Evolutionary conservation across 352 stramenopile genomes (phyloP).

Genomic region (Elongisporangium prolatum): DNA sequence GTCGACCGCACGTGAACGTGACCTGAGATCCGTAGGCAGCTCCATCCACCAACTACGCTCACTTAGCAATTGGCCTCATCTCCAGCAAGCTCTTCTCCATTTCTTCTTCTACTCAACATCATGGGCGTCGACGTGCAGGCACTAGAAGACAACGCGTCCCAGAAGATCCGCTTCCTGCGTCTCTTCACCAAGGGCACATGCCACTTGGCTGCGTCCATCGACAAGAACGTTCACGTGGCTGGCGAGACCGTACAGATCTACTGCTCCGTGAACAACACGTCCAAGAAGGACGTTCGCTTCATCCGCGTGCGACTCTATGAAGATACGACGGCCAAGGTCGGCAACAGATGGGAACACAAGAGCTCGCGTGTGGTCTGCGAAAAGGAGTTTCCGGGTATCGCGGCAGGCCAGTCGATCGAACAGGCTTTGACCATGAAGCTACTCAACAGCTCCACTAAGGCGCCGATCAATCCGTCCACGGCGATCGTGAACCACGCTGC

Average conservation of each 20-base stretch:
- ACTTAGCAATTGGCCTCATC: not conserved
- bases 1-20: not conserved
- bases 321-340: constrained; percentile 23
- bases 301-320: constrained; percentile 25
- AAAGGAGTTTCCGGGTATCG: constrained; percentile 19
- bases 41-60: not conserved
- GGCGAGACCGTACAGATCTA: constrained; percentile 22
- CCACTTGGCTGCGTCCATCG: constrained; percentile 18
- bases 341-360: constrained; percentile 15
- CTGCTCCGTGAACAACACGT: constrained; percentile 24
- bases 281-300: constrained; percentile 23
- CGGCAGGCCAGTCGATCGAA: constrained; percentile 19
- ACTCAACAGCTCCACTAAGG: constrained; percentile 11
- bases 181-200: constrained; percentile 25
- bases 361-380: constrained; percentile 17
- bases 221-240: constrained; percentile 24
- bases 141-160: constrained; percentile 13
- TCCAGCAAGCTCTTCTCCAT: not conserved
- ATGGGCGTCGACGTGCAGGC: constrained; percentile 6
- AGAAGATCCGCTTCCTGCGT: constrained; percentile 20
- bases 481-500: constrained; percentile 3
- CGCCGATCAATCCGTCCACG: constrained; percentile 18
- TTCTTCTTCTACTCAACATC: not conserved
- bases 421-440: constrained; percentile 20
- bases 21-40: not conserved